These are phyloP conservation scores for Paracoccidioides brasiliensis DNA, from an alignment of 2,329 filamentous ascomycete species.

Conservation along the genomic window DNA sequence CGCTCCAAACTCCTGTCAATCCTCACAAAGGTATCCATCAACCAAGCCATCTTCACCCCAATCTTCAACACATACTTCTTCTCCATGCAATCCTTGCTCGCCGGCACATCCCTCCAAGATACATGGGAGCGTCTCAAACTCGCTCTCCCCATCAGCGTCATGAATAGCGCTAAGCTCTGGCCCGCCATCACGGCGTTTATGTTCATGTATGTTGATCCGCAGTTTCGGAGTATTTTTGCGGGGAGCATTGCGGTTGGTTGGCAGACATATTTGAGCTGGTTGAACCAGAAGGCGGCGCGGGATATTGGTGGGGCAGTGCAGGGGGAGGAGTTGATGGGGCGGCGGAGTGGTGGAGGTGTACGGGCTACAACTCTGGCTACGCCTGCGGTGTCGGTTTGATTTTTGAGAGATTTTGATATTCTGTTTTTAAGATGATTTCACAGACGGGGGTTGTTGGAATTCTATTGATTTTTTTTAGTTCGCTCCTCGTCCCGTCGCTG, in stretches of 20 bases:
- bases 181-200: slow-evolving; percentile 74
- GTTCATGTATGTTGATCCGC: slow-evolving; percentile 68
- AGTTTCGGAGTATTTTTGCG: slow-evolving; percentile 69
- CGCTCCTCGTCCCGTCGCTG: background rate
- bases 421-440: background rate
- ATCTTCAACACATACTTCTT: slow-evolving; percentile 77
- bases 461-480: background rate
- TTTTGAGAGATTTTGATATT: background rate
- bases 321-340: background rate
- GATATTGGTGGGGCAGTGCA: slow-evolving; percentile 31
- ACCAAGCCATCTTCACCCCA: slow-evolving; percentile 70
- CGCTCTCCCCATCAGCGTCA: slow-evolving; percentile 62
- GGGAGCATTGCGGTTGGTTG: slow-evolving; percentile 72
- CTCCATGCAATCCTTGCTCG: slow-evolving; percentile 60
- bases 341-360: background rate
- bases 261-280: slow-evolving; percentile 78
- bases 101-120: slow-evolving; percentile 51
- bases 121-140: slow-evolving; percentile 57
- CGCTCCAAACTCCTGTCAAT: slow-evolving; percentile 57
- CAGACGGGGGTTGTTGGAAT: background rate
- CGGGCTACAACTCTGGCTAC: background rate
- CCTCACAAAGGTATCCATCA: slow-evolving; percentile 62
- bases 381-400: background rate
- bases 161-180: slow-evolving; percentile 80
- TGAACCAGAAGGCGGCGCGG: slow-evolving; percentile 61